phyloP scores from a whole-genome alignment of 306 rosid genomes.

The Pachyrhizus erosus region DNA sequence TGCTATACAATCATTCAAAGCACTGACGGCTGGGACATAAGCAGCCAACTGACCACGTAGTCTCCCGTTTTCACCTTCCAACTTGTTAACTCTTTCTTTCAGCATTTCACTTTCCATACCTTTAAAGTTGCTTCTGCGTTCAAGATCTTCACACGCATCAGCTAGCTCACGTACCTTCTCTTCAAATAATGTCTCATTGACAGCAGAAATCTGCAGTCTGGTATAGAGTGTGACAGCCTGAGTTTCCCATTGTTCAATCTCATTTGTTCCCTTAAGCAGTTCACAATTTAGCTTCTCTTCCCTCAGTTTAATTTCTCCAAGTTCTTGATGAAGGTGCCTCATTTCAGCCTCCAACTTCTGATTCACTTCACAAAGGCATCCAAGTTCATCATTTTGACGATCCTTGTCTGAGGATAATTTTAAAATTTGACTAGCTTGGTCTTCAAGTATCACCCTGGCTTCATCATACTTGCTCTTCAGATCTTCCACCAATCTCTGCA shows the following conservation, averaged over 20 bases:
- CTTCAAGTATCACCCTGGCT: conserved; percentile 54
- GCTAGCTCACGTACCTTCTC: conserved; percentile 74
- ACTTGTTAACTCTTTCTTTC: conserved; percentile 61
- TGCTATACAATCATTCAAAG: conserved; percentile 65
- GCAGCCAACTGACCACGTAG: conserved; percentile 67
- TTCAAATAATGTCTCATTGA: conserved; percentile 70
- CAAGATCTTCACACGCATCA: conserved; percentile 58
- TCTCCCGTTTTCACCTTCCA: conserved; percentile 65
- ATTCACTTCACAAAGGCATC: conserved; percentile 54
- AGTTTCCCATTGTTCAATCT: conserved; percentile 66
- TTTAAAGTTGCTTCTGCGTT: conserved; percentile 55
- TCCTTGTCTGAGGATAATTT: conserved; percentile 59
- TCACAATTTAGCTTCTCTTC: conserved; percentile 57
- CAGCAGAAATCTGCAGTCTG: conserved; percentile 62
- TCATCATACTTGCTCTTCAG: conserved; percentile 57
- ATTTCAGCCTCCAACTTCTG: conserved; percentile 63
- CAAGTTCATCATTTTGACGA: conserved; percentile 50
- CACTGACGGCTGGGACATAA: conserved; percentile 68
- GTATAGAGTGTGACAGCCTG: conserved; percentile 60
- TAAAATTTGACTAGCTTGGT: conserved; percentile 58
- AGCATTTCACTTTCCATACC: conserved; percentile 60
- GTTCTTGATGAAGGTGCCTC: conserved; percentile 51
- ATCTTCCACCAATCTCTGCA: conserved; percentile 58
- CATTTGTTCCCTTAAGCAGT: conserved; percentile 56
- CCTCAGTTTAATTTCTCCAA: conserved; percentile 48